Conservation (phyloP, 116 monocot species). For the Thalassia testudinum region DNA sequence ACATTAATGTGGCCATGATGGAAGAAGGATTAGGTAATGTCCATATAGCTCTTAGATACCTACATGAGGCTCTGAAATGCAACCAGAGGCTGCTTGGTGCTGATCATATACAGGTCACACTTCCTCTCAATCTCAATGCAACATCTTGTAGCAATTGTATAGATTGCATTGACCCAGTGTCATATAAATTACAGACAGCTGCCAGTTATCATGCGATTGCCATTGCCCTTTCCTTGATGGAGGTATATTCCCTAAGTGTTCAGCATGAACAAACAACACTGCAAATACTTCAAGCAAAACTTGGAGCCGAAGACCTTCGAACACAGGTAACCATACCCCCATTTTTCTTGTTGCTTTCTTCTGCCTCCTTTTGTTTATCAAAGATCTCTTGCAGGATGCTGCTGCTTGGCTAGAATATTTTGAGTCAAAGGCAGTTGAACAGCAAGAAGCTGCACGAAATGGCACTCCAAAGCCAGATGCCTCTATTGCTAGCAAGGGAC, state of each 20-base stretch:
- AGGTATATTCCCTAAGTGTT: conserved; percentile 85
- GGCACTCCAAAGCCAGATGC: conserved; percentile 97
- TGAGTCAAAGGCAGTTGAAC: conserved; percentile 86
- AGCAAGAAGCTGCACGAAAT: conserved; percentile 92
- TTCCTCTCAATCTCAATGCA: not conserved
- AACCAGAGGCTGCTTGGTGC: conserved; percentile 85
- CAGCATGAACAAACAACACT: conserved; percentile 97
- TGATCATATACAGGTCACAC: conserved; percentile 87
- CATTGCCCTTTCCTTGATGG: conserved; percentile 94
- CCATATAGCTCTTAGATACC: conserved; percentile 90
- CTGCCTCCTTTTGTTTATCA: not conserved
- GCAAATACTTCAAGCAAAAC: conserved; percentile 83
- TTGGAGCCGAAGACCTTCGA: conserved; percentile 88
- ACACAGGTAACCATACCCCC: conserved; percentile 50
- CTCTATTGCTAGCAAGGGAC: conserved; percentile 96
- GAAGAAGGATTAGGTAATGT: conserved; percentile 96
- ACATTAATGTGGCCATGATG: conserved; percentile 99
- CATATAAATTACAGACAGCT: conserved; percentile 51
- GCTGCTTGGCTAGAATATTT: conserved; percentile 98
- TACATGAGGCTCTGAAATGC: conserved; percentile 97
- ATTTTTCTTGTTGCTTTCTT: not conserved
- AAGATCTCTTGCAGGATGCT: conserved; percentile 58
- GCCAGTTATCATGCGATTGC: conserved; percentile 99
- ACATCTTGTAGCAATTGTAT: not conserved
- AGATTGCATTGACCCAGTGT: not conserved